phyloP scores from a whole-genome alignment of 2,329 filamentous ascomycete species.

The Monilinia polystroma region DNA sequence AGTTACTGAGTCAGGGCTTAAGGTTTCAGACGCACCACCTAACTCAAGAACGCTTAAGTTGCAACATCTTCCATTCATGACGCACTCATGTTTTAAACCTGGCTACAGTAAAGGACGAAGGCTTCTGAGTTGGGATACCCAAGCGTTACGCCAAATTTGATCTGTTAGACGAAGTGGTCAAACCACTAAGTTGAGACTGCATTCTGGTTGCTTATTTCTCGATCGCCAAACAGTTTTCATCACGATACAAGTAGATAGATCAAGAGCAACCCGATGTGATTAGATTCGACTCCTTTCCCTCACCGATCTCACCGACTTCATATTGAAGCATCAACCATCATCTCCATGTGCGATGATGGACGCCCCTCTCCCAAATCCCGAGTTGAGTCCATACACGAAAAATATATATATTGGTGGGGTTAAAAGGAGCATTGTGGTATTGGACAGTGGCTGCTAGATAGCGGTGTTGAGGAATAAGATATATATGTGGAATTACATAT shows the following conservation, averaged over 20 bases:
- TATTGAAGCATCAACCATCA: not conserved
- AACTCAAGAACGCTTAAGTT: not conserved
- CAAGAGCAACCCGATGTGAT: not conserved
- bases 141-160: not conserved
- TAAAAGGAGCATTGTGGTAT: constrained; percentile 2
- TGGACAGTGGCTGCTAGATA: not conserved
- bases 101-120: not conserved
- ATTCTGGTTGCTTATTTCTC: not conserved
- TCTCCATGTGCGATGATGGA: not conserved
- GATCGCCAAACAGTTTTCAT: not conserved
- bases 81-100: not conserved
- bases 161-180: not conserved
- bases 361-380: not conserved
- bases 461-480: not conserved
- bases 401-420: constrained; percentile 1
- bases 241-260: not conserved
- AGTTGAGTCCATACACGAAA: not conserved
- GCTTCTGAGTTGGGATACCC: not conserved
- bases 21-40: not conserved
- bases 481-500: not conserved
- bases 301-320: not conserved
- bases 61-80: not conserved
- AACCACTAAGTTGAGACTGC: not conserved
- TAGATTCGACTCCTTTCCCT: not conserved
- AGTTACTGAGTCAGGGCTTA: not conserved